Conservation (phyloP, 768 basidiomycete genomes). For the Glaciozyma antarctica region DNA sequence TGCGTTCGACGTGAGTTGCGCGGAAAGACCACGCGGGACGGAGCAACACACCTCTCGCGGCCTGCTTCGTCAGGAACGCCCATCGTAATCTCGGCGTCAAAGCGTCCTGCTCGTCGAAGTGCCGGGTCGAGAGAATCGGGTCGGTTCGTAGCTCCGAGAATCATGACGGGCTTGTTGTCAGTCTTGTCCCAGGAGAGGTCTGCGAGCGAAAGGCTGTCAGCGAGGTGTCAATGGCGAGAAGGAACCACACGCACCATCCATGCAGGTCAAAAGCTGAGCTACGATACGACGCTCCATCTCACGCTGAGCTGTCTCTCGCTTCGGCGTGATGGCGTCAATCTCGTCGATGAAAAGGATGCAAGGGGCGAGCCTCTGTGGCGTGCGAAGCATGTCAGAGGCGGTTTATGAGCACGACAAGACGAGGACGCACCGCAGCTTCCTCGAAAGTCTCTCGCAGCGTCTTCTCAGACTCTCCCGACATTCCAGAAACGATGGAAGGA, state of each 20-base stretch:
- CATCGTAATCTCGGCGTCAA: conserved; percentile 97
- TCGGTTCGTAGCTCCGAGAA: conserved; percentile 92
- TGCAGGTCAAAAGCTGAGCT: conserved; percentile 93
- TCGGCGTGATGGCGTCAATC: conserved; percentile 94
- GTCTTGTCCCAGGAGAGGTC: conserved; percentile 94
- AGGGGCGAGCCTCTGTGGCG: conserved; percentile 65
- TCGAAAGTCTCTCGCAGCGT: conserved; percentile 92
- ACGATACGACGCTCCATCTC: conserved; percentile 98
- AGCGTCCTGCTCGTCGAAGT: conserved; percentile 81
- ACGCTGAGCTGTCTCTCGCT: conserved; percentile 91
- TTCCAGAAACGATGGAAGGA: conserved; percentile 89
- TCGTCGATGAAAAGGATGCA: conserved; percentile 95
- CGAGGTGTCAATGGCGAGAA: neutral
- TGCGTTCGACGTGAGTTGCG: conserved; percentile 37
- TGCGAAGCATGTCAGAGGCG: neutral
- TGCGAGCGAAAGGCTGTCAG: conserved; percentile 37
- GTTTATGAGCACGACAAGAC: too few species aligned
- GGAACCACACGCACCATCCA: conserved; percentile 66
- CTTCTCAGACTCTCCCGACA: conserved; percentile 98
- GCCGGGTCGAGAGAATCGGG: conserved; percentile 93
- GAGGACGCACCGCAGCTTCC: conserved; percentile 71
- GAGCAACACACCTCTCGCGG: conserved; percentile 62
- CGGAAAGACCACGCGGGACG: neutral
- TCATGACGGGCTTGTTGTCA: conserved; percentile 81
- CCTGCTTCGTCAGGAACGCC: conserved; percentile 89